Evolutionary conservation across 2,329 filamentous ascomycete species (phyloP), one percentile per base, ranked within the genome.

Genomic region (Cryoendolithus antarcticus): DNA sequence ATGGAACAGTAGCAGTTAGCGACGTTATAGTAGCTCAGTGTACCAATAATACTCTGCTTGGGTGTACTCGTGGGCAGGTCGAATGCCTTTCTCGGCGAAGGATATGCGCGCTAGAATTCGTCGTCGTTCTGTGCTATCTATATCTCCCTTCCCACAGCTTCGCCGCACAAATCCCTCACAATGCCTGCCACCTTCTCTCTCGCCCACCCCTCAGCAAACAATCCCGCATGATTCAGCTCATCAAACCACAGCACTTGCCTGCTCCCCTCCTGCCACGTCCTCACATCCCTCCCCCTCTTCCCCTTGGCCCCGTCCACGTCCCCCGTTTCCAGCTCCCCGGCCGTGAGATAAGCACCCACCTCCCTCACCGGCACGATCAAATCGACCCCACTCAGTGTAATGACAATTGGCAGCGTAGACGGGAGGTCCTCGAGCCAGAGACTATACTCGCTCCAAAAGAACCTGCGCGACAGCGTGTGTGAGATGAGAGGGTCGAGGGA

Each of bases 381-480:
- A 56, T 81, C 77, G 41, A 63, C 62, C 6, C 70, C 75, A 9
- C 71, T 65, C 24, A 82, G 59, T 40, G 62, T 69, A 1, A 80
- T 73, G 0, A 70, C 73, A 9, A 75, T 69, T 6, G 28, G 35
- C 27, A 57, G 41, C 10, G 55, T 49, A 7, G 51, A 53, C 13
- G 67, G 40, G 31, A 81, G 51, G 45, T 82, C 75, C 35, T 81
- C 74, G 49, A 72, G 76, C 77, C 79, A 83, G 9, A 80, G 59
- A 32, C 80, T 74, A 46, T 78, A 80, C 46, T 82, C 69, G 15
- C 67, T 66, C 79, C 79, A 83, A 57, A 80, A 81, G 59, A 82
- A 82, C 49, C 74, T 68, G 2, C 77, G 64, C 0, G 69, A 70
- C 3, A 83, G 60, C 9, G 72, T 73, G 38, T 78, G 68, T 7